Evolutionary conservation across 2,329 filamentous ascomycete species (phyloP), one percentile per base, ranked within the genome.

Genomic region (Penicillium digitatum): DNA sequence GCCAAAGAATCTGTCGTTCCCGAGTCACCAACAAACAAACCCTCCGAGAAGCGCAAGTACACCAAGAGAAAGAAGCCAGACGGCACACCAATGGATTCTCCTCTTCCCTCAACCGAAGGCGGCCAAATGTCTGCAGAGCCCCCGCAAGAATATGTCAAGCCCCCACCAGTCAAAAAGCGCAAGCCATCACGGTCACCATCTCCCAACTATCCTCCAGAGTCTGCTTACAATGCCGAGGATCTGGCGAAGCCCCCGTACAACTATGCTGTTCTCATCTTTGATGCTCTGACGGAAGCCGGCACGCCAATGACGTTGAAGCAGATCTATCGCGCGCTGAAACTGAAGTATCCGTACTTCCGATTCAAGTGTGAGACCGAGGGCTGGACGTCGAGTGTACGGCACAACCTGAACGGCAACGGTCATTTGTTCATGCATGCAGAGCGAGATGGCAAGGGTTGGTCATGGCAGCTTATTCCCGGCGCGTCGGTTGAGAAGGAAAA

Each of bases 371-470:
- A 80, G 51, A 85, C 83, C 1, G 79, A 80, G 60, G 84, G 84
- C 14, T 87, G 84, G 84, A 84, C 86, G 57, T 86, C 82, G 32
- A 86, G 83, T 74, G 83, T 87, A 35, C 79, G 84, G 32, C 84
- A 87, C 67, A 87, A 87, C 55, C 74, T 87, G 43, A 78, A 69
- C 73, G 81, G 65, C 73, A 85, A 74, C 74, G 81, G 70, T 66
- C 81, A 72, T 74, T 78, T 71, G 45, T 86, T 86, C 64, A 78
- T 81, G 66, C 83, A 85, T 62, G 82, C 81, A 16, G 82, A 85
- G 60, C 81, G 76, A 66, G 78, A 79, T 66, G 84, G 83, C 51
- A 86, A 86, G 69, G 84, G 84, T 44, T 85, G 81, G 74, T 80
- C 83, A 48, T 87, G 84, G 84, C 78, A 80, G 52, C 79, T 86